Evolutionary conservation across 345 rosid species (phyloP).

Genomic region (Cardamine resedifolia): DNA sequence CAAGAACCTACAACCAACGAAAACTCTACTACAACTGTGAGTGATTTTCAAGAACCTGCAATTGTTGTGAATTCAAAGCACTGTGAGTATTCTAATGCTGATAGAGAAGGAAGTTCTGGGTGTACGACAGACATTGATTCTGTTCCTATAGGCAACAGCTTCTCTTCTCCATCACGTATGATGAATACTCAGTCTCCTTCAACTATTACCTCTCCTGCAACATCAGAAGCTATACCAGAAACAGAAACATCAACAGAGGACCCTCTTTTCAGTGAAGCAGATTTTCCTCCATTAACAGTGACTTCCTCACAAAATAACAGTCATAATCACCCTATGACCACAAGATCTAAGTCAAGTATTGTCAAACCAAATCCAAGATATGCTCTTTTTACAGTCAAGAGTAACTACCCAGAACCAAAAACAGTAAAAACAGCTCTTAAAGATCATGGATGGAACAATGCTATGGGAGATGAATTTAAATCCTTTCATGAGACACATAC

Average conservation of each 20-base stretch:
- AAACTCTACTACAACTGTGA: too few relatives aligned
- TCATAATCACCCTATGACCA: not conserved
- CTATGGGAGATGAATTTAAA: not conserved
- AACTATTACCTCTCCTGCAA: too few relatives aligned
- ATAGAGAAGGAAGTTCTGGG: not conserved
- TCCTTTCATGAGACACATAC: not conserved
- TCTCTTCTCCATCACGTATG: too few relatives aligned
- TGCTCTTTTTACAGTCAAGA: not conserved
- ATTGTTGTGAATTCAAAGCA: rapidly evolving
- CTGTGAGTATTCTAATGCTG: too few relatives aligned
- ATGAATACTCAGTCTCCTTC: too few relatives aligned
- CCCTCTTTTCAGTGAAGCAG: not conserved
- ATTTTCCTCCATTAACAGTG: not conserved
- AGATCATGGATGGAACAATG: not conserved
- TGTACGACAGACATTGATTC: not conserved
- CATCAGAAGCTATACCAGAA: too few relatives aligned
- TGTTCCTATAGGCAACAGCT: not conserved
- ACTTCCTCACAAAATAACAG: too few relatives aligned
- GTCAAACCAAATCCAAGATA: not conserved
- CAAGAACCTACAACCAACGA: too few relatives aligned
- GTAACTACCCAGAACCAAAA: not conserved
- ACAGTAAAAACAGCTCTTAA: not conserved
- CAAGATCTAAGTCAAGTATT: not conserved
- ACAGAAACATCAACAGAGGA: not conserved
- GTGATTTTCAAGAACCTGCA: too few relatives aligned